These are phyloP conservation scores for Aspergillus melleus DNA, from an alignment of 2,329 filamentous ascomycete species.

Conservation along the genomic window DNA sequence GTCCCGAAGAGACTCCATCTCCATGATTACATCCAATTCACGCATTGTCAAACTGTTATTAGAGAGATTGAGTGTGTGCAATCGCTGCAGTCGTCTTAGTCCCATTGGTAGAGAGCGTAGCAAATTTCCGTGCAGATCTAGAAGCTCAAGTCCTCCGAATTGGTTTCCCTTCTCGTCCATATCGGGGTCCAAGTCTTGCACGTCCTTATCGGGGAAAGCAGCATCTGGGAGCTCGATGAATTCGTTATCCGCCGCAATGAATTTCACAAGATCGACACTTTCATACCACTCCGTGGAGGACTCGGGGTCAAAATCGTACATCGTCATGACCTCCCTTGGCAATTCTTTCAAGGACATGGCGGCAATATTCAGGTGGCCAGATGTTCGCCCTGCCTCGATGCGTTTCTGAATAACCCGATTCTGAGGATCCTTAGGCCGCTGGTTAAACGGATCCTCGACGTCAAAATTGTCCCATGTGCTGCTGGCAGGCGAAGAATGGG, in stretches of 20 bases:
- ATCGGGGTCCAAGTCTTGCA: constrained; percentile 59
- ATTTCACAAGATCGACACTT: constrained; percentile 78
- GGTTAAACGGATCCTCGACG: constrained; percentile 55
- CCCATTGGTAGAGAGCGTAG: constrained; percentile 73
- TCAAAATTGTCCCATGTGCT: constrained; percentile 51
- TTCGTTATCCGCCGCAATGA: constrained; percentile 89
- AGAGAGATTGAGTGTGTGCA: constrained; percentile 82
- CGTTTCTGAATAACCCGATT: constrained; percentile 72
- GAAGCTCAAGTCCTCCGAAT: constrained; percentile 75
- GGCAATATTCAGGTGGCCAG: constrained; percentile 84
- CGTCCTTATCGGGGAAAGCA: constrained; percentile 72
- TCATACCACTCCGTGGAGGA: constrained; percentile 78
- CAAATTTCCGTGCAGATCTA: constrained; percentile 85
- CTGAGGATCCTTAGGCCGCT: constrained; percentile 57
- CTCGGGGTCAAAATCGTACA: constrained; percentile 80
- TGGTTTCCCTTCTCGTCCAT: constrained; percentile 70
- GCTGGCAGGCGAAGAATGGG: constrained; percentile 19
- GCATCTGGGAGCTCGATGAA: constrained; percentile 70
- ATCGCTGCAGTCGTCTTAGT: constrained; percentile 67
- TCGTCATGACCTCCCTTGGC: constrained; percentile 78
- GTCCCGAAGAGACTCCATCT: constrained; percentile 72
- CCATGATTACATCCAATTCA: constrained; percentile 69
- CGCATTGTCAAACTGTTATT: constrained; percentile 77
- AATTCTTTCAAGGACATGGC: constrained; percentile 78
- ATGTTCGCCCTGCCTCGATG: constrained; percentile 69